These are phyloP conservation scores for Blepharisma undulans DNA, from an alignment of 169 alveolate genomes.

Conservation along the genomic window DNA sequence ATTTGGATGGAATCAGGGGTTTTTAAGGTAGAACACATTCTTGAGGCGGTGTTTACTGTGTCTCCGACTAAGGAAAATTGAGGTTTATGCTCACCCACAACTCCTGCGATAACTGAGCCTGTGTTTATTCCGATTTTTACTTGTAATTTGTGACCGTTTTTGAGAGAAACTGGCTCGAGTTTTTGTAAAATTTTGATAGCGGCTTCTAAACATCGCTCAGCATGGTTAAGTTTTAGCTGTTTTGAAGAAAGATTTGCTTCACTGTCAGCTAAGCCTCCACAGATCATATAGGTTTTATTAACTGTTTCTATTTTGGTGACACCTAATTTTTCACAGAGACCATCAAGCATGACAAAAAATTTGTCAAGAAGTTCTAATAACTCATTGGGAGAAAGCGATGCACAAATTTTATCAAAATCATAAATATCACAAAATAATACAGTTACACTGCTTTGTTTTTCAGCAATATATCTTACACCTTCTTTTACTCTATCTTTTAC, in stretches of 20 bases:
- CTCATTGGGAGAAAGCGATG: slow-evolving; percentile 9
- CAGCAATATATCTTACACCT: slow-evolving; percentile 80
- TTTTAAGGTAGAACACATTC: slow-evolving; percentile 80
- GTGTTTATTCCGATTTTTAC: slow-evolving; percentile 94
- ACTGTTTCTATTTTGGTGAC: slow-evolving; percentile 44
- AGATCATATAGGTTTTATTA: slow-evolving; percentile 34
- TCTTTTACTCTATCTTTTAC: slow-evolving; percentile 75
- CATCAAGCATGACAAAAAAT: slow-evolving; percentile 17
- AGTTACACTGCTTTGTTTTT: slow-evolving; percentile 83
- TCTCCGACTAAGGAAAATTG: slow-evolving; percentile 97
- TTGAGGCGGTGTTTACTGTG: slow-evolving; percentile 95
- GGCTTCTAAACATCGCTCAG: background rate
- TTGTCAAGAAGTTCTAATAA: slow-evolving; percentile 17
- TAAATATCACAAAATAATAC: slow-evolving; percentile 35
- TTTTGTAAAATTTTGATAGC: slow-evolving; percentile 9
- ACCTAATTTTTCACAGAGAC: slow-evolving; percentile 24
- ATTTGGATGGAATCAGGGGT: background rate
- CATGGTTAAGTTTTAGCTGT: background rate
- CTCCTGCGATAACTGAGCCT: slow-evolving; percentile 96
- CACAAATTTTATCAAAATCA: slow-evolving; percentile 30
- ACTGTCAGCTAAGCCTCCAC: slow-evolving; percentile 36
- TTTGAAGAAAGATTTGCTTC: background rate
- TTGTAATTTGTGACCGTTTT: background rate
- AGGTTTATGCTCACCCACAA: slow-evolving; percentile 96
- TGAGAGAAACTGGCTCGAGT: background rate